Evolutionary conservation across 495 filamentous ascomycete genomes (phyloP).

Genomic region (Barbatosphaeria neglecta): DNA sequence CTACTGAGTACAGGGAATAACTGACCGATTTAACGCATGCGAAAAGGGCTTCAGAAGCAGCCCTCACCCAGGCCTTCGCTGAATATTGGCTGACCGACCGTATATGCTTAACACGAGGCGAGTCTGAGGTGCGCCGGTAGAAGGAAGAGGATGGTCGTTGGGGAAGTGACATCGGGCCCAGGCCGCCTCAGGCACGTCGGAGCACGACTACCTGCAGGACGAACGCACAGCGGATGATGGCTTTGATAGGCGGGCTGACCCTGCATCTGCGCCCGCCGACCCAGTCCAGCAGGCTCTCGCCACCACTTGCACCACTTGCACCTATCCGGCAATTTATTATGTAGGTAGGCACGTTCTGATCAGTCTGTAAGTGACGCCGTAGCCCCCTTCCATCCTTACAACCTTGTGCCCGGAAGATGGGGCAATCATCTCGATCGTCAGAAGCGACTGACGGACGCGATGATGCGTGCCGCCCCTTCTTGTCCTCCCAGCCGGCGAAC

Average conservation of each 20-base stretch:
- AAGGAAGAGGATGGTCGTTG: not conserved
- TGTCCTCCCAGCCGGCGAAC: not conserved
- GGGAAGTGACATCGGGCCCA: not conserved
- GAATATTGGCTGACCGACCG: too few species aligned
- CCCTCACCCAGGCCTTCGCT: not conserved
- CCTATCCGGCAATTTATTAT: not conserved
- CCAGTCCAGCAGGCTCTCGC: not conserved
- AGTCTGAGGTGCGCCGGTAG: too few species aligned
- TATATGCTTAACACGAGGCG: too few species aligned
- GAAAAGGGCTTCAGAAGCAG: not conserved
- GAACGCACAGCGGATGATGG: not conserved
- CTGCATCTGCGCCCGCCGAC: not conserved
- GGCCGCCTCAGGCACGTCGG: not conserved
- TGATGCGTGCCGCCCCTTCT: not conserved
- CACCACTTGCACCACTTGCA: not conserved
- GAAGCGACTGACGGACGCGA: too few species aligned
- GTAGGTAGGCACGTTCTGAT: too few species aligned
- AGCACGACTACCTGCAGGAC: not conserved
- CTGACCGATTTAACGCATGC: too few species aligned
- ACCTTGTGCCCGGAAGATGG: too few species aligned
- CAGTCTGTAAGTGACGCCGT: too few species aligned
- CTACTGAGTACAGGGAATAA: too few species aligned
- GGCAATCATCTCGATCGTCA: too few species aligned
- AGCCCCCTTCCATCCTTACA: too few species aligned
- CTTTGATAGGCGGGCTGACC: not conserved